Base-by-base conservation (phyloP, 176 grass and related monocot genomes). In the Pharus latifolius region DNA sequence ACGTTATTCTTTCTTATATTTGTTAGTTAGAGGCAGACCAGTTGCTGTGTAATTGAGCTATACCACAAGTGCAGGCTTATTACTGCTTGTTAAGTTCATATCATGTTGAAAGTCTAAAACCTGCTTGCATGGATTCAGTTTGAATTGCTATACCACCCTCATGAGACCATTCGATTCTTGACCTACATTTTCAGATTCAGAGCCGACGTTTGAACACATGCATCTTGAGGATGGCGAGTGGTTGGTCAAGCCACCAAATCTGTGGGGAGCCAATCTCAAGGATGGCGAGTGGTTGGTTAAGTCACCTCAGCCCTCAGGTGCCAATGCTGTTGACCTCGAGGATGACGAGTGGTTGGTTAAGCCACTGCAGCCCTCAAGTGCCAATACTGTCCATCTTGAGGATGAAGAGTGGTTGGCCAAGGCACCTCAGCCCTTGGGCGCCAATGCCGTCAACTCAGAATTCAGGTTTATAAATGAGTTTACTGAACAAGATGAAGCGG, bases 211-310 rank as follows among this genome's bases (percentile, higher is more conserved):
- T 12, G 64, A 53, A 50, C 31, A 82, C 6, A 57, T 77, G 6
- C 75, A 85, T 24, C 41, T 74, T 44, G 64, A 88, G 60, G 83
- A 91, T 51, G 60, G 67, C 23, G 83, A 83, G 17, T 87, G 84
- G 60, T 78, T 78, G 72, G 59, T 77, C 37, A 73, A 63, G n/a
- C 77, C 76, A 74, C 49, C 69, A 57, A 24, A 56, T 23, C 1
- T 47, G 16, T 13, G 24, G 26, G 63, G 48, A 56, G 55, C 48
- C 47, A 28, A 32, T 74, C 54, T 52, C 55, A 45, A 74, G 47
- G 69, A 85, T 27, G 54, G 68, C 53, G 69, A 68, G 22, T 84
- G 82, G 82, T 70, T 84, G 28, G 53, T 78, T 23, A 71, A 65
- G 60, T 65, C 68, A 34, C 49, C 75, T 34, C 33, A 51, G 23